phyloP scores from a whole-genome alignment of 306 rosid genomes.

The Citrullus amarus region DNA sequence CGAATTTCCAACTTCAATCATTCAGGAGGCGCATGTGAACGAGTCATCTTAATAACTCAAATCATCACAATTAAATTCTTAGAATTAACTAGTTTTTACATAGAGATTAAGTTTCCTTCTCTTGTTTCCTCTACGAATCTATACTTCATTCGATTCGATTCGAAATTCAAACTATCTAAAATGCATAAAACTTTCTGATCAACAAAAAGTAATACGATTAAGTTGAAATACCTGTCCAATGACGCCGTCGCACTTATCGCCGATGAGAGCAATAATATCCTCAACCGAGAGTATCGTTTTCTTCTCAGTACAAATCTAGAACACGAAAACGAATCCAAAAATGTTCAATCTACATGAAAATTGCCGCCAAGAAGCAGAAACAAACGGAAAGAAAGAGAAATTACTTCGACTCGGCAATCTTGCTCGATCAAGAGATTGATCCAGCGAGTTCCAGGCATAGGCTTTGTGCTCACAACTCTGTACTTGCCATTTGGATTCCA shows the following conservation, averaged over 20 bases:
- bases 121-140: not conserved
- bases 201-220: not conserved
- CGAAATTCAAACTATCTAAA: not conserved
- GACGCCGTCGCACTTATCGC: constrained; percentile 90
- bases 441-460: constrained; percentile 99
- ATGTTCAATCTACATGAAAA: not conserved
- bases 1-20: not conserved
- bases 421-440: constrained; percentile 83
- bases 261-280: constrained; percentile 85
- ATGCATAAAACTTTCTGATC: not conserved
- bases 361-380: not conserved
- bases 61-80: not conserved
- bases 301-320: constrained; percentile 82
- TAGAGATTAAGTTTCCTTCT: not conserved
- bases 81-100: not conserved
- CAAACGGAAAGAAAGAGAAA: not conserved
- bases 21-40: not conserved
- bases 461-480: constrained; percentile 92
- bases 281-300: constrained; percentile 88
- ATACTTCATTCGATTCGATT: not conserved
- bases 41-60: not conserved
- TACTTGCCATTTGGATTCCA: constrained; percentile 93
- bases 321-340: not conserved
- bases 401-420: constrained; percentile 89
- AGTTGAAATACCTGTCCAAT: constrained; percentile 67